Conservation (phyloP, 2,329 filamentous ascomycete genomes). For the Fusarium nodosum region DNA sequence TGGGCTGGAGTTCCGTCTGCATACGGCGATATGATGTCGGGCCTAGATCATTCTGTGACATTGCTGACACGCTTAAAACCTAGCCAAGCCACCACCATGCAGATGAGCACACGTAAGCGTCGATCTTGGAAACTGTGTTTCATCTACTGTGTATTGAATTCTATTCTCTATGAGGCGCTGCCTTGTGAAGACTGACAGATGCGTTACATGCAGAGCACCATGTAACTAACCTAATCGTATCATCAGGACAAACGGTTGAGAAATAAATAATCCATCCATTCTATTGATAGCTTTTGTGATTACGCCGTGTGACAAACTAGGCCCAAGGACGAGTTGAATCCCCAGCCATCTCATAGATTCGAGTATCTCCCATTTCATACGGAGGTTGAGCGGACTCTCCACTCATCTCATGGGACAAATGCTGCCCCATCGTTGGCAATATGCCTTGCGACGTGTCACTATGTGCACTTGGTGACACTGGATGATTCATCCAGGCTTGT, state of each 20-base stretch:
- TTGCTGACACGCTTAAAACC: neutral
- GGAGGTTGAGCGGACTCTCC: neutral
- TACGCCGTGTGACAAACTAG: neutral
- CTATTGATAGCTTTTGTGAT: neutral
- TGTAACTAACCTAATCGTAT: rapidly evolving
- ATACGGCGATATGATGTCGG: neutral
- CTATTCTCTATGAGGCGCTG: neutral
- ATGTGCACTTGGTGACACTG: neutral
- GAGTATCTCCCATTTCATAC: neutral
- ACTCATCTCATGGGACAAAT: conserved; percentile 1
- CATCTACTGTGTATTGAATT: neutral
- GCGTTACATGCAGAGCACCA: neutral
- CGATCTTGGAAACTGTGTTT: neutral
- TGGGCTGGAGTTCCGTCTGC: neutral
- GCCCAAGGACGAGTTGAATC: neutral
- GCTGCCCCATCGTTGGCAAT: neutral
- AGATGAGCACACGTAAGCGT: neutral
- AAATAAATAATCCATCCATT: neutral
- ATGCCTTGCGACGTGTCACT: neutral
- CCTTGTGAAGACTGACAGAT: neutral
- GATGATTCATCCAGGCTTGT: neutral
- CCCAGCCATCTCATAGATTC: neutral
- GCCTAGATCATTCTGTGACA: neutral
- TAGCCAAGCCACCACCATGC: neutral
- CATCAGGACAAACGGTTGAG: too few relatives aligned